Evolutionary conservation across 2,329 filamentous ascomycete genomes (phyloP).

Genomic region (Fusarium mexicanum): DNA sequence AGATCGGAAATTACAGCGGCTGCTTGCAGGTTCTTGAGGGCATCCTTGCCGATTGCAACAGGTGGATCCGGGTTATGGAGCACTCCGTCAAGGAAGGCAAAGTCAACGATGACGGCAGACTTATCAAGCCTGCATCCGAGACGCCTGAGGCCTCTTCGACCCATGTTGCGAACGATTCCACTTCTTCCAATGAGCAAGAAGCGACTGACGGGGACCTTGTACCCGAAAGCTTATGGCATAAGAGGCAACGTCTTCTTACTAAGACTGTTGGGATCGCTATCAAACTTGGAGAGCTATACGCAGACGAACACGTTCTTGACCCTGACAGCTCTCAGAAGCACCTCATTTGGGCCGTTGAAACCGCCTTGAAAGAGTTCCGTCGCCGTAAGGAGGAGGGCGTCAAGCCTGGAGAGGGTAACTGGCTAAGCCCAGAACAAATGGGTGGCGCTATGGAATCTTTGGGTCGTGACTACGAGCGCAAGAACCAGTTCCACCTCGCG

Average conservation of each 20-base stretch:
- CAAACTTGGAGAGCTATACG: constrained; percentile 87
- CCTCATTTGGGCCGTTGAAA: constrained; percentile 84
- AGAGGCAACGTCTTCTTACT: constrained; percentile 73
- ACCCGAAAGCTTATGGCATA: constrained; percentile 63
- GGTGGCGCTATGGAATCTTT: constrained; percentile 81
- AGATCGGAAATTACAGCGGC: constrained; percentile 73
- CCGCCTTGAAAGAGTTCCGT: constrained; percentile 77
- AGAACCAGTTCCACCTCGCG: constrained; percentile 80
- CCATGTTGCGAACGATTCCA: background rate
- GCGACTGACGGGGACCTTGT: constrained; percentile 41
- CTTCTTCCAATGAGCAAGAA: constrained; percentile 27
- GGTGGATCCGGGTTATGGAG: constrained; percentile 67
- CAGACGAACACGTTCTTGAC: constrained; percentile 78
- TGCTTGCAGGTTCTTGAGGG: constrained; percentile 82
- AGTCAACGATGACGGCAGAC: constrained; percentile 52
- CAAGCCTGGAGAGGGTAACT: constrained; percentile 75
- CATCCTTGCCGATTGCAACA: constrained; percentile 74
- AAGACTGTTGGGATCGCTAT: constrained; percentile 80
- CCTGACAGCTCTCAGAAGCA: constrained; percentile 76
- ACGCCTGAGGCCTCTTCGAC: constrained; percentile 5
- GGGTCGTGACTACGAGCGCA: constrained; percentile 78
- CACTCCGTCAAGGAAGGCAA: constrained; percentile 59
- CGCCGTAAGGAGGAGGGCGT: constrained; percentile 73
- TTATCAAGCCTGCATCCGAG: constrained; percentile 35
- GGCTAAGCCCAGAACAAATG: constrained; percentile 76